Evolutionary conservation across 441 rosid genomes (phyloP).

Genomic region (Gossypium laxum): DNA sequence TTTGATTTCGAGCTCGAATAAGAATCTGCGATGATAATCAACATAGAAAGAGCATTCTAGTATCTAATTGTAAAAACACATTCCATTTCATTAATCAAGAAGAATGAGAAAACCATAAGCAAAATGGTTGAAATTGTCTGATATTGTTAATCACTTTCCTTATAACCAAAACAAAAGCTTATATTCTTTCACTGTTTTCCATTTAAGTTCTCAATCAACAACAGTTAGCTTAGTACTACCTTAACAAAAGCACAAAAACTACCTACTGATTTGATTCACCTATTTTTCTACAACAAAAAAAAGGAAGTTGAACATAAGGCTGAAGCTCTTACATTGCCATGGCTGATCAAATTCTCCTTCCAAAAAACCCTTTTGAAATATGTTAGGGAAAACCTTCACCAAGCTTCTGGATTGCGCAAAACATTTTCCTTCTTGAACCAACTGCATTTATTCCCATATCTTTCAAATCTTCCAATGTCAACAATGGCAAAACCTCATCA

Average conservation of each 20-base stretch:
- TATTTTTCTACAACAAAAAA: background rate
- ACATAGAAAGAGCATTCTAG: constrained; percentile 16
- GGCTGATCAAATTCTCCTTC: constrained; percentile 21
- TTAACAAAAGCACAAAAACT: constrained; percentile 8
- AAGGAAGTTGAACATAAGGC: constrained; percentile 57
- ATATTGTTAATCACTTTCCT: constrained; percentile 8
- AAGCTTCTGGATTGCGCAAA: constrained; percentile 73
- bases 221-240: constrained; percentile 9
- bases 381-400: constrained; percentile 67
- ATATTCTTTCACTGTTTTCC: constrained; percentile 43
- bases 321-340: constrained; percentile 35
- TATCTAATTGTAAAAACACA: background rate
- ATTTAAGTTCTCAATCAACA: constrained; percentile 6
- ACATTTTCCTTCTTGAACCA: constrained; percentile 92
- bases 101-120: background rate
- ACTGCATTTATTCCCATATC: constrained; percentile 96
- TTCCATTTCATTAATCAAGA: constrained; percentile 21
- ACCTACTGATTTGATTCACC: constrained; percentile 19
- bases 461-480: constrained; percentile 92
- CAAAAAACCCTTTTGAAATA: background rate
- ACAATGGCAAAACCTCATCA: constrained; percentile 79
- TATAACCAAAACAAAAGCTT: constrained; percentile 6
- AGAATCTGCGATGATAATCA: background rate
- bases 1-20: background rate
- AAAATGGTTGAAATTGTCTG: constrained; percentile 8